These are phyloP conservation scores for Neonectria hederae DNA, from an alignment of 2,329 filamentous ascomycete genomes.

Conservation along the genomic window DNA sequence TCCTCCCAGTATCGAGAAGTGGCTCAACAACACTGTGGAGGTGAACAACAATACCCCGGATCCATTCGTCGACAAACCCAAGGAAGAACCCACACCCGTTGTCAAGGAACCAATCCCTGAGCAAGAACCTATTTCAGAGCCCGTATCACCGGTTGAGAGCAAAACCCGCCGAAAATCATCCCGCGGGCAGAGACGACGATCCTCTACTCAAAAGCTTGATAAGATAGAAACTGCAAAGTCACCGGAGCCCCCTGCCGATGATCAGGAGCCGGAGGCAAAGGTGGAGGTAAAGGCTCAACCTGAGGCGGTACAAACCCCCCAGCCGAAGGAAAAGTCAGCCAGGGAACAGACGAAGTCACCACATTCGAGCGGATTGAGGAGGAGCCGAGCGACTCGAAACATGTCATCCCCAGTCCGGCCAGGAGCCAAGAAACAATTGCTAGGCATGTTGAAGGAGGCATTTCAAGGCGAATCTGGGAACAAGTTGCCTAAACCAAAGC, in stretches of 20 bases:
- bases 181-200: conserved; percentile 34
- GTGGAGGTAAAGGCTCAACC: conserved; percentile 27
- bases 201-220: conserved; percentile 35
- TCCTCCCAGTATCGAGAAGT: conserved; percentile 72
- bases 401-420: conserved; percentile 60
- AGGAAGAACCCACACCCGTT: conserved; percentile 1
- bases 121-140: conserved; percentile 1
- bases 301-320: conserved; percentile 23
- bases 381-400: conserved; percentile 65
- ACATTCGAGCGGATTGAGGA: conserved; percentile 57
- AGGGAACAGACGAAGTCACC: conserved; percentile 31
- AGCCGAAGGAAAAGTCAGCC: conserved; percentile 33
- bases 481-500: conserved; percentile 55
- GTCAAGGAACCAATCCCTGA: conserved; percentile 7
- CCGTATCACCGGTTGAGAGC: conserved; percentile 26
- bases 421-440: conserved; percentile 59
- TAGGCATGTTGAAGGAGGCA: conserved; percentile 68
- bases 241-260: conserved; percentile 6
- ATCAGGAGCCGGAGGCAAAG: conserved; percentile 15
- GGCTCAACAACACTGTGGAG: conserved; percentile 67
- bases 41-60: conserved; percentile 70
- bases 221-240: conserved; percentile 30
- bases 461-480: conserved; percentile 69
- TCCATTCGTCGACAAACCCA: conserved; percentile 63
- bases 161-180: conserved; percentile 39